Base-by-base conservation (phyloP, 1,284 basidiomycete species). In the Rhodotorula sp. region DNA sequence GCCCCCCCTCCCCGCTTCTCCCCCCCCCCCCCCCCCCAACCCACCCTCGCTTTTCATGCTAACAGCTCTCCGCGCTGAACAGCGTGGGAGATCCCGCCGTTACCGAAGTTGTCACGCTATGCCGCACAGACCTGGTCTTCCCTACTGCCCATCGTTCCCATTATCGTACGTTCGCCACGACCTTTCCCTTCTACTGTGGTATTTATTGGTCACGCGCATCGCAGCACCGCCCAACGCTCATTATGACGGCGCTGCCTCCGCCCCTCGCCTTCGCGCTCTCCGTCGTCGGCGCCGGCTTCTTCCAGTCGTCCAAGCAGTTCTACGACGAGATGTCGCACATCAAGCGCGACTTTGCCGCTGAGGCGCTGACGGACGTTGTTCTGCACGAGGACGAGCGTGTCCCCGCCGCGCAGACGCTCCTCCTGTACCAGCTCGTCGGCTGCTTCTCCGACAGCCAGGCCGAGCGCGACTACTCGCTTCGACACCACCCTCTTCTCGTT, bases 281-380 rank as follows among this genome's bases (percentile, higher is more conserved):
- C 10, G 64, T 65, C n/a, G 55, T 48, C 15, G 64, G 64, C 46
- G 64, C 64, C 48, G 64, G 64, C 36, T n/a, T 58, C 21, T 65
- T 65, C 48, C n/a, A 50, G 46, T 51, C 46, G 29, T 39, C 37
- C 19, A 17, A 9, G 6, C 34, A 21, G 7, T 65, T 65, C 56
- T 37, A n/a, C 46, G 21, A 58, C 15, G 46, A 58, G 41, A 57
- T 65, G 36, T 32, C 46, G 27, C 64, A 57, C 48, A 37, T 39
- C 36, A 65, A 65, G 56, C 64, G 64, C 27, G 56, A 58, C 4
- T 65, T 65, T 7, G 56, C 64, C 19, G 64, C 56, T 15, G 64
- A 58, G 32, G 56, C 51, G 22, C 56, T 65, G 2, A 17, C n/a
- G 17, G 36, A 41, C 19, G 56, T 57, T 5, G 50, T 58, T 22